Conservation (phyloP, 768 basidiomycete genomes). For the Amanita polypyramis region DNA sequence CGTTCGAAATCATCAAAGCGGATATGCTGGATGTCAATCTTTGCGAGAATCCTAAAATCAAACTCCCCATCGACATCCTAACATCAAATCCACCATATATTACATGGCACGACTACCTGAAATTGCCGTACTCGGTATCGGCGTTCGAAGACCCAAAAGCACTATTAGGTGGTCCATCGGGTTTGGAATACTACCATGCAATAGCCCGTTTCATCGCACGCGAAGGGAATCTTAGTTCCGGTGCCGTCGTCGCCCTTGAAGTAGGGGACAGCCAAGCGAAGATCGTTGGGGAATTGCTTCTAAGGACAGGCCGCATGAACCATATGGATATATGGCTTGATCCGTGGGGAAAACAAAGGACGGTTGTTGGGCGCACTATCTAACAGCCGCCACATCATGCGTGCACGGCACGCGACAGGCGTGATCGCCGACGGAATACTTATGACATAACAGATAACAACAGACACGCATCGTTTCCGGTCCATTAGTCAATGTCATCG, state of each 20-base stretch:
- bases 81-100: slow-evolving; percentile 89
- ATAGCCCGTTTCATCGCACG: slow-evolving; percentile 53
- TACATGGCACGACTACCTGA: slow-evolving; percentile 48
- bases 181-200: slow-evolving; percentile 56
- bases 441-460: background rate
- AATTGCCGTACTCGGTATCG: slow-evolving; percentile 58
- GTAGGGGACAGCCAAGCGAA: slow-evolving; percentile 67
- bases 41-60: slow-evolving; percentile 19
- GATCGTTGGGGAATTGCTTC: slow-evolving; percentile 50
- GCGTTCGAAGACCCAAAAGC: slow-evolving; percentile 76
- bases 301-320: slow-evolving; percentile 30
- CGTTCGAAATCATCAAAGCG: slow-evolving; percentile 28
- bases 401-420: background rate
- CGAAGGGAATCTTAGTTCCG: slow-evolving; percentile 37
- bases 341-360: slow-evolving; percentile 67
- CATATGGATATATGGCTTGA: slow-evolving; percentile 66
- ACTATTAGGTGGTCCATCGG: slow-evolving; percentile 62
- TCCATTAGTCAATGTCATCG: too few species aligned
- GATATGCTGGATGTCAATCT: slow-evolving; percentile 40
- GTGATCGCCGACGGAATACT: background rate
- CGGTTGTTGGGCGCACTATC: slow-evolving; percentile 26
- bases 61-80: slow-evolving; percentile 59
- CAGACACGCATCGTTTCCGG: background rate
- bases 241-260: slow-evolving; percentile 64
- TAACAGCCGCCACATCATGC: background rate